Evolutionary conservation across 306 rosid genomes (phyloP), one percentile per base, ranked within the genome.

Genomic region (Vicia sativa): DNA sequence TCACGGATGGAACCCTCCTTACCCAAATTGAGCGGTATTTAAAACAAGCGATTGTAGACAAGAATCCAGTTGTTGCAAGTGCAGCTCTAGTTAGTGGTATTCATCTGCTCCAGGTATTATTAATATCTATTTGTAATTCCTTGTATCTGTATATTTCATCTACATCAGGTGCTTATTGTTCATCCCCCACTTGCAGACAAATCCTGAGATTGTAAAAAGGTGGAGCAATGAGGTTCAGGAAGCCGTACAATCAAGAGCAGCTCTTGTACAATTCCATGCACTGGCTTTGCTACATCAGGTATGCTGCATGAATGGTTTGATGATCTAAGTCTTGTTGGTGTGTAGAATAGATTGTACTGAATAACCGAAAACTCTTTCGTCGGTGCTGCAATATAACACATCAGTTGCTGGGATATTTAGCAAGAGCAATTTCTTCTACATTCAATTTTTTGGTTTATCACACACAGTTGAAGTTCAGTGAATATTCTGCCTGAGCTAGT

Each of bases 221-320:
- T 93, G 99, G 99, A 93, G 99, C 71, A 93, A 93, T 76, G 99
- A 93, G 86, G 95, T 93, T 81, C 99, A 93, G 78, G 99, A 93
- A 84, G 96, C 99, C 57, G 96, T 93, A 79, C 99, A 93, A 80
- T 90, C 99, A 45, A 88, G 97, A 79, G 96, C 99, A 28, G 97
- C 99, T 65, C 99, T 93, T 78, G 99, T 93, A 49, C 99, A 93
- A 71, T 93, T 93, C 76, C 99, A 93, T 78, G 97, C 95, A 3
- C 80, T 92, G 72, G 98, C 88, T 72, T 82, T 90, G 86, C 90
- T 93, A 74, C 97, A 93, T 78, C 97, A 93, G 96, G 99, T 93
- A 76, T 65, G 80, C 60, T 38, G 52, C 52, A n/a, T 58, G 59
- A 49, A 66, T 77, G 62, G 68, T 75, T 78, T 80, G 65, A n/a